phyloP scores from a whole-genome alignment of 345 rosid species.

The Lepidium didymum region DNA sequence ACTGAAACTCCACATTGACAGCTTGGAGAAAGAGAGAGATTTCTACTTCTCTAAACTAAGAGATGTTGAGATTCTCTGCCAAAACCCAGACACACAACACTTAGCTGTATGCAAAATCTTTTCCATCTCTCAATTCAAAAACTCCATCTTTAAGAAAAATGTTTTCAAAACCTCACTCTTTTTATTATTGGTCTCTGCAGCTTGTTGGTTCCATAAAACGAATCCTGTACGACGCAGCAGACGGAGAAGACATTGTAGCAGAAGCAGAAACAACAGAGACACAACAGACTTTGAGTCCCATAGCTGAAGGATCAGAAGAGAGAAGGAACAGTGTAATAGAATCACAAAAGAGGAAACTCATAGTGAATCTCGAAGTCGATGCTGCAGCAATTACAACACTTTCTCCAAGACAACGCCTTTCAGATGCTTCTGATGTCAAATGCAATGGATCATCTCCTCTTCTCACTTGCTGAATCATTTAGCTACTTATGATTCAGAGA shows the following conservation, averaged over 20 bases:
- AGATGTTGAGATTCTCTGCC: slow-evolving; percentile 88
- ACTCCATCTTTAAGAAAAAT: neutral
- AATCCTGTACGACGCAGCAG: slow-evolving; percentile 78
- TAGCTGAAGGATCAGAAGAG: slow-evolving; percentile 67
- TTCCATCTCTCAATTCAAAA: neutral
- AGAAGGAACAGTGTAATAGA: slow-evolving; percentile 40
- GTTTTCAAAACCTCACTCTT: neutral
- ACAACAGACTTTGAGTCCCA: slow-evolving; percentile 79
- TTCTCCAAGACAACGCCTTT: slow-evolving; percentile 83
- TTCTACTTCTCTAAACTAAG: slow-evolving; percentile 84
- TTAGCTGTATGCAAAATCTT: slow-evolving; percentile 39
- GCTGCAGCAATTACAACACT: slow-evolving; percentile 54
- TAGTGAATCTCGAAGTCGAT: slow-evolving; percentile 67
- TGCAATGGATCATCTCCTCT: slow-evolving; percentile 80
- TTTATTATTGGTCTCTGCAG: slow-evolving; percentile 28
- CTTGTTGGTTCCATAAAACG: slow-evolving; percentile 72
- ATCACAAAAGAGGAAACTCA: slow-evolving; percentile 69
- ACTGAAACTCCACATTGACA: slow-evolving; percentile 85
- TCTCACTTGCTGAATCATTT: slow-evolving; percentile 52
- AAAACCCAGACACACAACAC: slow-evolving; percentile 54
- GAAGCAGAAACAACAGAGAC: slow-evolving; percentile 44
- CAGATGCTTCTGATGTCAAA: slow-evolving; percentile 86
- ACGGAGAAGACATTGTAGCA: slow-evolving; percentile 51
- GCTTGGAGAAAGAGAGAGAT: slow-evolving; percentile 96
- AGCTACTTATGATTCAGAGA: slow-evolving; percentile 5